Evolutionary conservation across 768 basidiomycete species (phyloP), one percentile per base, ranked within the genome.

Genomic region (Suillus clintonianus): DNA sequence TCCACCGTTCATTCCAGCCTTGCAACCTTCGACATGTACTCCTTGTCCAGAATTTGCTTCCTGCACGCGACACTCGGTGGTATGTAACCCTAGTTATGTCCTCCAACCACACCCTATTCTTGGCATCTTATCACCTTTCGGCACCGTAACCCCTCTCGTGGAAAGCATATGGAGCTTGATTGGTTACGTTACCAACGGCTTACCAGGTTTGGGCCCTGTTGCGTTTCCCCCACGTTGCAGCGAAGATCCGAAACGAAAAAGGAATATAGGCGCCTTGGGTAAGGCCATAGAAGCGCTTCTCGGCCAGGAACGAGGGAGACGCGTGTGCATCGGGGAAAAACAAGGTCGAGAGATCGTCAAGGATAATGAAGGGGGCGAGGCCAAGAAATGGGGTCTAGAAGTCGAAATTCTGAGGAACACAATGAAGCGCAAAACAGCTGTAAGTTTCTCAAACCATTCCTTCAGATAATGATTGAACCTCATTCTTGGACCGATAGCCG

Each of bases 141-240:
- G 75, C 54, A 30, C 76, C 75, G 74, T 78, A 55, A 76, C 81
- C 60, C 67, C 78, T 62, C 76, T 80, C 61, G 70, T 75, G 45
- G 80, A 82, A 62, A 47, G 76, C 60, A 70, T 77, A 41, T 86
- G 84, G 84, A 81, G 80, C 69, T 70, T 79, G 48, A 72, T 89
- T 61, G 82, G 81, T 47, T 67, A 71, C 51, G 62, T 80, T 13
- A 76, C 86, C 51, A 83, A 94, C 76, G 93, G 93, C 36, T 72
- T 94, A 56, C 93, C 92, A 24, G 85, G 86, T 37, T 76, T 92
- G 27, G 91, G 92, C n/a, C 85, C 89, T 64, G 82, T 94, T 45
- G 91, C 87, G 24, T 80, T 95, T 59, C 86, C 92, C 30, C 90
- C 90, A 45, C 81, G 85, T 53, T 95, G 93, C 71, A 78, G 87